Evolutionary conservation across 192 early-diverging fungal genomes (phyloP).

Genomic region (Entophlyctis luteolus): DNA sequence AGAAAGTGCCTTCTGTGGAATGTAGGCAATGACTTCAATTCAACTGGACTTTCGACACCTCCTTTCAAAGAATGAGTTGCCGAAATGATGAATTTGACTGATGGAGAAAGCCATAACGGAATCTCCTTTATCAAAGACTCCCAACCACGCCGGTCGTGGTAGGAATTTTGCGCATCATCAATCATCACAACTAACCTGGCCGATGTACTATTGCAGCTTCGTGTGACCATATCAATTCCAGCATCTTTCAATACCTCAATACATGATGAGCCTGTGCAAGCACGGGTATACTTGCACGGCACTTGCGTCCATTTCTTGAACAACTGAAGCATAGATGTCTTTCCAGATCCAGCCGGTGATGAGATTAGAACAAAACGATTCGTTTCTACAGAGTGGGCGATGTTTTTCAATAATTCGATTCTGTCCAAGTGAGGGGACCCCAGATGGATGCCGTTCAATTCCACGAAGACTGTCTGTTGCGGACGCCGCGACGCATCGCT

Average conservation of each 20-base stretch:
- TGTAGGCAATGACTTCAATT: not conserved
- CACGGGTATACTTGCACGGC: not conserved
- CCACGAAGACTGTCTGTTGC: not conserved
- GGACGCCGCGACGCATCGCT: not conserved
- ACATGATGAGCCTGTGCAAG: not conserved
- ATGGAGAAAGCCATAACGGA: not conserved
- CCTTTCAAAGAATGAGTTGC: constrained; percentile 1
- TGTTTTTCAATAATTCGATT: not conserved
- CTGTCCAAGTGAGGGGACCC: not conserved
- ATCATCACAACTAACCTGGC: not conserved
- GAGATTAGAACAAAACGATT: constrained; percentile 4
- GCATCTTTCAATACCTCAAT: not conserved
- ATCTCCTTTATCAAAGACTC: not conserved
- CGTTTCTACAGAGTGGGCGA: not conserved
- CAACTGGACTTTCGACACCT: not conserved
- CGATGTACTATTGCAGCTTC: not conserved
- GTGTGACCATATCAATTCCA: not conserved
- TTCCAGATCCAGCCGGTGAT: constrained; percentile 4
- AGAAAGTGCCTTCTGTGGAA: constrained; percentile 12
- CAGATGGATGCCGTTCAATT: not conserved
- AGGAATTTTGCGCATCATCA: not conserved
- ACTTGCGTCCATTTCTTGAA: not conserved
- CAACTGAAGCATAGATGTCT: constrained; percentile 1
- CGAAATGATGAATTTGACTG: constrained; percentile 9
- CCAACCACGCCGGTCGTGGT: not conserved